Evolutionary conservation across 306 rosid species (phyloP).

Genomic region (Comarum palustre): DNA sequence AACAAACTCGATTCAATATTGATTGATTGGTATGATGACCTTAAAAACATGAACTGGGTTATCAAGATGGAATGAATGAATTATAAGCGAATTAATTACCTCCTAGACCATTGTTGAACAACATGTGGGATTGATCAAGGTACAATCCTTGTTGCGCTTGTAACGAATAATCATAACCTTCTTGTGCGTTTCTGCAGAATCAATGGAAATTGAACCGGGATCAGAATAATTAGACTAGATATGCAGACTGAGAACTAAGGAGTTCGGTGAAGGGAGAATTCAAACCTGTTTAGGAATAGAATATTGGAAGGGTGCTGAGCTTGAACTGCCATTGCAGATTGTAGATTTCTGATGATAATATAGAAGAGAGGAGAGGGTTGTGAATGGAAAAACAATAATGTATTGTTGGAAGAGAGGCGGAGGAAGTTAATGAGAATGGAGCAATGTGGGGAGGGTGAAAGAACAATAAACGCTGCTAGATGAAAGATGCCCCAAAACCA

Average conservation of each 20-base stretch:
- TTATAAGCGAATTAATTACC: conserved; percentile 10
- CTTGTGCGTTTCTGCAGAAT: conserved; percentile 60
- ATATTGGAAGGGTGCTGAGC: conserved; percentile 93
- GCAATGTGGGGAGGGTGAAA: conserved; percentile 32
- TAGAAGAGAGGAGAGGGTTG: conserved; percentile 8
- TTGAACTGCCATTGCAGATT: conserved; percentile 79
- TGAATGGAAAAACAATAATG: neutral
- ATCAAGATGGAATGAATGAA: neutral
- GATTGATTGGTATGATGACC: neutral
- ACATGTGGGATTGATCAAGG: conserved; percentile 63
- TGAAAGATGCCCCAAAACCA: conserved; percentile 34
- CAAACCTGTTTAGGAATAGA: conserved; percentile 71
- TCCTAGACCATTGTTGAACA: conserved; percentile 64
- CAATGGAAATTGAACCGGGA: neutral
- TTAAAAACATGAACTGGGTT: conserved; percentile 5
- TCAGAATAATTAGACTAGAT: neutral
- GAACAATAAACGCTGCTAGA: conserved; percentile 43
- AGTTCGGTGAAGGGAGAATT: neutral
- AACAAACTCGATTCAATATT: neutral
- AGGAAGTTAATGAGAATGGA: conserved; percentile 23
- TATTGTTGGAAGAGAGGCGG: conserved; percentile 8
- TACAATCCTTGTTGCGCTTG: conserved; percentile 55
- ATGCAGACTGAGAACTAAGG: neutral
- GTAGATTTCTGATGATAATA: neutral
- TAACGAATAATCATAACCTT: conserved; percentile 63